Evolutionary conservation across 2,329 filamentous ascomycete genomes (phyloP), one percentile per base, ranked within the genome.

Genomic region (Thelonectria olida): DNA sequence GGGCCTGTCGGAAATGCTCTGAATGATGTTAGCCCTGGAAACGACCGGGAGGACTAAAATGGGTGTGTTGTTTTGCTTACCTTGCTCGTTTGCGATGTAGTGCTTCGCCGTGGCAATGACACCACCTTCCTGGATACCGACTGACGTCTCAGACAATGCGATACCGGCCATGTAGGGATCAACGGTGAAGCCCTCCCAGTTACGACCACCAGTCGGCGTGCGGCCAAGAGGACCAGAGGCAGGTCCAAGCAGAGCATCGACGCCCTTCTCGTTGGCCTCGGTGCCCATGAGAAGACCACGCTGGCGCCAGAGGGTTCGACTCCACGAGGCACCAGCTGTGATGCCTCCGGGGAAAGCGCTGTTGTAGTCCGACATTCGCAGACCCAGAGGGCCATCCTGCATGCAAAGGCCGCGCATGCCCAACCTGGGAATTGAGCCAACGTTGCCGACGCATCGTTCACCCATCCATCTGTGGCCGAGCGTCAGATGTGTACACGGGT

Each of bases 21-120:
- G 5, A 1, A 56, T 5, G 39, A 13, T 12, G 54, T 66, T 45
- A 69, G 63, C 22, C 19, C 22, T n/a, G 3, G 7, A 19, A 19
- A n/a, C 2, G 39, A 3, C 8, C 25, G 6, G 5, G 0, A 5
- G 0, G 10, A 2, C 10, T 23, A n/a, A 7, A 10, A 1, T 8
- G 7, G 8, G n/a, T 12, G 2, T n/a, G n/a, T n/a, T n/a, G n/a
- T n/a, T n/a, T 28, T 34, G n/a, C 67, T 52, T 68, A 78, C 77
- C 76, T 79, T 93, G 92, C 77, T 92, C 91, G 69, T 94, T 92
- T 49, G 80, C 84, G 60, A 92, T 86, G 73, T 82, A 90, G 73
- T 94, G 91, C 82, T 94, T 95, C 47, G 90, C 90, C 71, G 90
- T 93, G 62, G 93, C 92, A 78, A 97, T 90, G 54, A 95, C 87